Conservation (phyloP, 148 eudicot species). For the Rhododendron molle region DNA sequence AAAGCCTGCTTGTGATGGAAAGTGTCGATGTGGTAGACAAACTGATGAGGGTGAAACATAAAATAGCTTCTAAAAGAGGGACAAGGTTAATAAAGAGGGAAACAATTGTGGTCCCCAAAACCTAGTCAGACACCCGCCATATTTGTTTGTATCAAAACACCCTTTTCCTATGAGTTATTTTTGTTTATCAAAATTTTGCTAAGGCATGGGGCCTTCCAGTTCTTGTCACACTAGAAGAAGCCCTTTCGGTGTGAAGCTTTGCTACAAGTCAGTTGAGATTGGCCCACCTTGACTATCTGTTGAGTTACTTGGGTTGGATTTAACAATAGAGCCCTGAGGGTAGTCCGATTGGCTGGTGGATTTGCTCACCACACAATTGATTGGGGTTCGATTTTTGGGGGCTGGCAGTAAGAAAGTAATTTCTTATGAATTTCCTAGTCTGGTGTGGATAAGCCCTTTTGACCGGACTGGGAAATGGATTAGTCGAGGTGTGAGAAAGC, state of each 20-base stretch:
- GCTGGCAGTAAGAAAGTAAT: background rate
- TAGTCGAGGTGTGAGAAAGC: background rate
- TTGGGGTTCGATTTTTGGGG: background rate
- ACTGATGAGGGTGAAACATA: slow-evolving; percentile 26
- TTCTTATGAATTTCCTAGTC: no score
- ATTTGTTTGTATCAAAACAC: slow-evolving; percentile 5
- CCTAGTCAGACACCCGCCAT: slow-evolving; percentile 29
- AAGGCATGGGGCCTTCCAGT: slow-evolving; percentile 14
- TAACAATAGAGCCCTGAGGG: background rate
- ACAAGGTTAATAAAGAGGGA: slow-evolving; percentile 20
- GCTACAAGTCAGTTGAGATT: slow-evolving; percentile 14
- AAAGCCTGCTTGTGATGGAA: slow-evolving; percentile 6
- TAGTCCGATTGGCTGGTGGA: background rate
- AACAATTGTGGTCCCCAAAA: slow-evolving; percentile 20
- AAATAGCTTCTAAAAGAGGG: slow-evolving; percentile 20
- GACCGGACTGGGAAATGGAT: background rate
- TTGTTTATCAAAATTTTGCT: background rate
- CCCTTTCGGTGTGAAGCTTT: slow-evolving; percentile 37
- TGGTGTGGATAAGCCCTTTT: background rate
- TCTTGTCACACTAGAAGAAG: slow-evolving; percentile 7
- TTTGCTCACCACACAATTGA: background rate
- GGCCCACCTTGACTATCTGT: slow-evolving; percentile 18
- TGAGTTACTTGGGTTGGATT: background rate
- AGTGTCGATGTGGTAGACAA: slow-evolving; percentile 22
- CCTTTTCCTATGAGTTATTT: background rate